A percentile compares a stretch with the other conserved stretches of the same genome.
Conservation (phyloP, 2,329 filamentous ascomycete genomes). For the Cryoendolithus antarcticus region DNA sequence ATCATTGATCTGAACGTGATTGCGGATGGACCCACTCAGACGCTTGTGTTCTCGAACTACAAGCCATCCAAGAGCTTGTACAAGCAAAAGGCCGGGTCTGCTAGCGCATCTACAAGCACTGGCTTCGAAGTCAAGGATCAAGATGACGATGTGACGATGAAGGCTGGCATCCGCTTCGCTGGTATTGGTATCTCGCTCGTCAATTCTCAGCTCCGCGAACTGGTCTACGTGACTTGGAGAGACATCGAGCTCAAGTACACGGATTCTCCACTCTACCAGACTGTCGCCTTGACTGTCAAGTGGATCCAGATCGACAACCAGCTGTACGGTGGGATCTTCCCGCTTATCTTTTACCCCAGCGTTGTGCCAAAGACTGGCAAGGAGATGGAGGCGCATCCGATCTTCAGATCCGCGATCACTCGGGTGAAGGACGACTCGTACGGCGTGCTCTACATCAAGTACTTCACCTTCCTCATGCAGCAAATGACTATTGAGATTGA, state of each 20-base stretch:
- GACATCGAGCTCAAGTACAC: constrained; percentile 85
- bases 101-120: constrained; percentile 48
- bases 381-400: constrained; percentile 92
- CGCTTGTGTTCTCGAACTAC: constrained; percentile 86
- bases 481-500: constrained; percentile 98
- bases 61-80: constrained; percentile 88
- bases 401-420: constrained; percentile 81
- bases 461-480: constrained; percentile 83
- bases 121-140: constrained; percentile 92
- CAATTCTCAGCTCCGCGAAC: constrained; percentile 80
- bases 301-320: constrained; percentile 99
- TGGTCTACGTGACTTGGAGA: constrained; percentile 85
- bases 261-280: constrained; percentile 90
- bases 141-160: constrained; percentile 78
- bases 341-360: constrained; percentile 91
- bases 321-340: constrained; percentile 94
- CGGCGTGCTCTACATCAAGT: constrained; percentile 96
- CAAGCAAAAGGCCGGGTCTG: constrained; percentile 46
- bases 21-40: constrained; percentile 90
- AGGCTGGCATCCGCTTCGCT: constrained; percentile 74
- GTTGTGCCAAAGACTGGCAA: constrained; percentile 95
- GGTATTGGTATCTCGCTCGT: constrained; percentile 88
- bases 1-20: constrained; percentile 95
- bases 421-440: constrained; percentile 97
- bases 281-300: constrained; percentile 78